Evolutionary conservation across 257 asterid genomes (phyloP), one percentile per base, ranked within the genome.

Genomic region (Paulownia fortunei): DNA sequence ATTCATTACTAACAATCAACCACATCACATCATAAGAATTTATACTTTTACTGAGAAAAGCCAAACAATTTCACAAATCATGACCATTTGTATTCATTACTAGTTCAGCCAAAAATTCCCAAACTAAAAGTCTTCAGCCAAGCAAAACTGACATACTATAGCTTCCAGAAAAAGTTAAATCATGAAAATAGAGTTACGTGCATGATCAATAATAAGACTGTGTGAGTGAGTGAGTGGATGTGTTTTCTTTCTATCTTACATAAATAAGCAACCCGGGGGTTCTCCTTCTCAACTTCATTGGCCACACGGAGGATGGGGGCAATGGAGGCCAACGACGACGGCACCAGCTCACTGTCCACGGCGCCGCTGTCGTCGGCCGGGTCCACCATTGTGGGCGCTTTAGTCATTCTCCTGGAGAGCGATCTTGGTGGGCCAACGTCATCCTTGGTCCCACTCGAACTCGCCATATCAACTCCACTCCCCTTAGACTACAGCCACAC

Each of bases 251-350:
- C 0, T 24, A 69, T 61, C 97, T 88, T 83, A 93, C 99, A 96
- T 11, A 90, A 81, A 84, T 87, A 93, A 76, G 99, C 98, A 81
- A 93, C 96, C 37, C 88, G 79, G 0, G 90, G 86, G 63, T 89
- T 87, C 34, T 87, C 92, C 32, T 56, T 69, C 87, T 92, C 98
- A 37, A 96, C 79, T 82, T 96, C 94, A 77, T 96, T 92, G 3
- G 99, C 99, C 36, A 90, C 98, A 63, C 99, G 96, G 69, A 96
- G 98, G 16, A 92, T 92, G 1, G 98, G 99, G 42, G 92, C 97
- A 51, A 96, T 86, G 58, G 88, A 70, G 3, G 97, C 96, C 84
- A 96, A 82, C 0, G 99, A 88, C 18, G 97, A 92, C 10, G 99
- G 99, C 85, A 96, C 99, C 34, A 87, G 84, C 88, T 96, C 99